A percentile compares a stretch with the other conserved stretches of the same genome.
phyloP scores from a whole-genome alignment of 2,329 filamentous ascomycete genomes.

The Elsinoe necatrix region DNA sequence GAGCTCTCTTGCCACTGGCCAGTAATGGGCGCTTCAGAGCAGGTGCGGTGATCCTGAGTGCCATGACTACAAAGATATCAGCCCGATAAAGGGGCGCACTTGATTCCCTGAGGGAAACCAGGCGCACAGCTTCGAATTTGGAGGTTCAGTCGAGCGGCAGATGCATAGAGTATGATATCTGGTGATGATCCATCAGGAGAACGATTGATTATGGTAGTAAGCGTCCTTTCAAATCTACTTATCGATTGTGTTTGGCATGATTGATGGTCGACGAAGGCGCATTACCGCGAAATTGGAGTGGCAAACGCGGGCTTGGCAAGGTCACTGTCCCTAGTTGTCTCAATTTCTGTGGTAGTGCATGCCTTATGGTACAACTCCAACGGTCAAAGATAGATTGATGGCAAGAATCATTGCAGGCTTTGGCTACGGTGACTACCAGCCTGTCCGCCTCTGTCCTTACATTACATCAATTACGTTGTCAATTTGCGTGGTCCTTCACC shows the following conservation, averaged over 20 bases:
- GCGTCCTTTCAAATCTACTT: neutral
- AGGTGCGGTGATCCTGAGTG: neutral
- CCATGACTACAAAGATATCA: neutral
- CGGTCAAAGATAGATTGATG: too few species aligned
- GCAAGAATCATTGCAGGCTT: too few species aligned
- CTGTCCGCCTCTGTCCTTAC: too few species aligned
- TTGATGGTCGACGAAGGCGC: neutral
- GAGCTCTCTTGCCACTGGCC: neutral
- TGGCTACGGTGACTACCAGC: too few species aligned
- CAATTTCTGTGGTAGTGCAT: too few species aligned
- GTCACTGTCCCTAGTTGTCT: too few species aligned
- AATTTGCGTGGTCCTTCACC: too few species aligned
- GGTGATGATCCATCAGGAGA: neutral
- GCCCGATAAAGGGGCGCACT: too few species aligned
- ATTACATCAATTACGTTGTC: too few species aligned
- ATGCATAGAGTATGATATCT: neutral
- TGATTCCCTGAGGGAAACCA: neutral
- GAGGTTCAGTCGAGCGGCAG: neutral
- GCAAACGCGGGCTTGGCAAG: neutral
- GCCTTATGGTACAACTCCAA: too few species aligned
- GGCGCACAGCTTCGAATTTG: neutral
- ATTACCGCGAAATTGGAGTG: neutral
- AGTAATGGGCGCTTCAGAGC: neutral
- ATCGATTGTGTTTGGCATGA: neutral
- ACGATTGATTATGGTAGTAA: neutral